phyloP scores from a whole-genome alignment of 2,329 filamentous ascomycete genomes.

The Epichloe sibirici region DNA sequence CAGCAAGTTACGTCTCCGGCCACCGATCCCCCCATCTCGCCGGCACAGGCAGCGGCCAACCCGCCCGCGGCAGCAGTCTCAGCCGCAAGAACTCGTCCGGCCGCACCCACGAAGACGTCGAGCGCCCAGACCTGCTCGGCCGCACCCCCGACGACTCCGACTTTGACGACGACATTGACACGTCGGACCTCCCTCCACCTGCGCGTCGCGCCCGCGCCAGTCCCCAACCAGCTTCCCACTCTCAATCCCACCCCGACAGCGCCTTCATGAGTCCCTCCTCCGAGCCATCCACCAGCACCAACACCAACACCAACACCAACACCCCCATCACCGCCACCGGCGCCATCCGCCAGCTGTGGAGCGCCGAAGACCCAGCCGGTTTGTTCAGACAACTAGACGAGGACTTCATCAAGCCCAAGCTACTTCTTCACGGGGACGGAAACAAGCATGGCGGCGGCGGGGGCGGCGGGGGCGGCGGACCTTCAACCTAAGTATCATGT shows the following conservation, averaged over 20 bases:
- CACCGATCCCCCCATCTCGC: constrained; percentile 35
- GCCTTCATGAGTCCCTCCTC: constrained; percentile 18
- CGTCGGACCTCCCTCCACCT: constrained; percentile 52
- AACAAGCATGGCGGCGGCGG: constrained; percentile 12
- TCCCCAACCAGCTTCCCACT: constrained; percentile 13
- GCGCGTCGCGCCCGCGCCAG: constrained; percentile 28
- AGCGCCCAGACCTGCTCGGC: constrained; percentile 45
- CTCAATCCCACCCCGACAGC: constrained; percentile 10
- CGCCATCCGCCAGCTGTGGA: constrained; percentile 70
- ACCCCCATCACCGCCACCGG: constrained; percentile 56
- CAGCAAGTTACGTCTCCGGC: constrained; percentile 40
- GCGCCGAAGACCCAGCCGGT: constrained; percentile 75
- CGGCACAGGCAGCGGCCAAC: constrained; percentile 24
- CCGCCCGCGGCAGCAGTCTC: constrained; percentile 35
- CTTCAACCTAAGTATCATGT: neutral
- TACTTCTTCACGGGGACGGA: constrained; percentile 62
- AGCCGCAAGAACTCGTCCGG: constrained; percentile 38
- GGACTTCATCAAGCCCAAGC: constrained; percentile 85
- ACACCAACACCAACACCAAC: constrained; percentile 7
- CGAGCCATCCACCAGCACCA: constrained; percentile 18
- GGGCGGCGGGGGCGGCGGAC: constrained; percentile 12
- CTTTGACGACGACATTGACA: constrained; percentile 52
- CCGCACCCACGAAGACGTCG: constrained; percentile 32
- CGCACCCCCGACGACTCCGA: constrained; percentile 42
- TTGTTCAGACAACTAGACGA: constrained; percentile 91